Evolutionary conservation across 148 eudicot genomes (phyloP).

Genomic region (Amaranthus palmeri): DNA sequence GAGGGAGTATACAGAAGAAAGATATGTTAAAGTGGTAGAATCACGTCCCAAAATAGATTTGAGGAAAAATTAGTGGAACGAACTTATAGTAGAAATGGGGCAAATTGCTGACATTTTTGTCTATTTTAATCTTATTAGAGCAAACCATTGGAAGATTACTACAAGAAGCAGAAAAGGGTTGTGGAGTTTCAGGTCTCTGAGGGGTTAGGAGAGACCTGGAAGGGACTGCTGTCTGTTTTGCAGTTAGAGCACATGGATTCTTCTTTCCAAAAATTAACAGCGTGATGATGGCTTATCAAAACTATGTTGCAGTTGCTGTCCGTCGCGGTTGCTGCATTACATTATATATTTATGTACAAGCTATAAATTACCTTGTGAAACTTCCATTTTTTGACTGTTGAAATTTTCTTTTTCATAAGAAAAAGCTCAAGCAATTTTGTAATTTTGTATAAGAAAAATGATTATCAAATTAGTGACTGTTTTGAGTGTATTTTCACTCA

Average conservation of each 20-base stretch:
- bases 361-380: background rate
- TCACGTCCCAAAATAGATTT: too few species aligned
- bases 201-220: conserved; percentile 76
- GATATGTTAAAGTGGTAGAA: too few species aligned
- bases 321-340: background rate
- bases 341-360: conserved; percentile 18
- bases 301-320: background rate
- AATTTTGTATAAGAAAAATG: conserved; percentile 2
- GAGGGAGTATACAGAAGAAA: too few species aligned
- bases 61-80: too few species aligned
- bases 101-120: conserved; percentile 8
- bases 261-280: conserved; percentile 55
- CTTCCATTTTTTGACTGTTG: background rate
- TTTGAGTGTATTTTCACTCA: background rate
- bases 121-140: conserved; percentile 29
- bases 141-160: conserved; percentile 80
- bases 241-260: conserved; percentile 73
- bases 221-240: conserved; percentile 75
- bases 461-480: background rate
- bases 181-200: conserved; percentile 69
- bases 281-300: conserved; percentile 28
- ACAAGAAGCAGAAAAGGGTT: conserved; percentile 69
- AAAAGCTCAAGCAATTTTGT: conserved; percentile 24
- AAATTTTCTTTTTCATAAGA: too few species aligned
- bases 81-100: background rate